A percentile compares a stretch with the other conserved stretches of the same genome.
Evolutionary conservation across 495 filamentous ascomycete species (phyloP).

Genomic region (Cercophora scortea): DNA sequence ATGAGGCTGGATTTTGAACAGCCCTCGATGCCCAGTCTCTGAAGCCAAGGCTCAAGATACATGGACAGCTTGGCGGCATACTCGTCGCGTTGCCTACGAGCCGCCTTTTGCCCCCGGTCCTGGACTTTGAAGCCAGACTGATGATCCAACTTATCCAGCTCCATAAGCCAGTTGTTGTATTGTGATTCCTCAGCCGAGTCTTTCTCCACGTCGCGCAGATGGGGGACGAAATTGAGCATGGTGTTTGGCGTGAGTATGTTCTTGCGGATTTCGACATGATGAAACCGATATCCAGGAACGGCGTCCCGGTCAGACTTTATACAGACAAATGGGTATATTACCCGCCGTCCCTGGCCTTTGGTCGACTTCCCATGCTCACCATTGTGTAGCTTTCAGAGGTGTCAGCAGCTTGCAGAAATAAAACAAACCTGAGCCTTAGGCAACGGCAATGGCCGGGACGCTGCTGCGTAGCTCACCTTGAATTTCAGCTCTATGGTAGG

Average conservation of each 20-base stretch:
- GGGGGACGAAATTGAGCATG: constrained; percentile 41
- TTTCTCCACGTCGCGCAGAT: constrained; percentile 38
- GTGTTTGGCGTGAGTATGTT: constrained; percentile 42
- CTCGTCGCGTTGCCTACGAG: constrained; percentile 33
- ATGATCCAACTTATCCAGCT: constrained; percentile 41
- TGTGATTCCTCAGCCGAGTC: constrained; percentile 31
- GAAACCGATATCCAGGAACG: constrained; percentile 37
- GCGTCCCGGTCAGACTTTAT: constrained; percentile 32
- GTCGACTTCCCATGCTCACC: constrained; percentile 24
- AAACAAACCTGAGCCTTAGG: not conserved
- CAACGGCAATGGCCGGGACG: not conserved
- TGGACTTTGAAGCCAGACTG: constrained; percentile 39
- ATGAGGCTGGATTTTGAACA: constrained; percentile 37
- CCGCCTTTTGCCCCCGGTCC: constrained; percentile 29
- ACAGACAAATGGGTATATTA: constrained; percentile 23
- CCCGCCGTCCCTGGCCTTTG: constrained; percentile 27
- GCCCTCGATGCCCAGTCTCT: constrained; percentile 30
- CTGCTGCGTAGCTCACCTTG: constrained; percentile 23
- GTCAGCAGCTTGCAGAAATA: constrained; percentile 3
- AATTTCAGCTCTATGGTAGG: constrained; percentile 11
- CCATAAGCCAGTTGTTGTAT: constrained; percentile 38
- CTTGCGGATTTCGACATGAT: constrained; percentile 42
- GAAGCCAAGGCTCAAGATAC: constrained; percentile 38
- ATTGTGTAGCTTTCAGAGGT: constrained; percentile 16
- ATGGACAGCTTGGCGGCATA: constrained; percentile 32